phyloP scores from a whole-genome alignment of 1,139 yeast species.

The Saccharomyces hybrid region DNA sequence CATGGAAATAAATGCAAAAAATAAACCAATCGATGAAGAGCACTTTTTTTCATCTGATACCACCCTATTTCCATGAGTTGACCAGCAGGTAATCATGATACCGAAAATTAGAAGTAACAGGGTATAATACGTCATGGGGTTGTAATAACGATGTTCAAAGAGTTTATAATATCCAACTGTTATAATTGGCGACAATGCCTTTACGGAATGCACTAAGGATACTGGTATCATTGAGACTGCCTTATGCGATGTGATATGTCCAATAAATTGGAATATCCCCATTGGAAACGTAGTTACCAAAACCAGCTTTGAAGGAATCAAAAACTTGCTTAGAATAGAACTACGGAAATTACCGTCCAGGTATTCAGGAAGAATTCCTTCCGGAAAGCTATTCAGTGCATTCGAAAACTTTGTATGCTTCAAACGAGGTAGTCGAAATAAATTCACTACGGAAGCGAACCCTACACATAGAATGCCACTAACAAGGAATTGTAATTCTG shows the following conservation, averaged over 20 bases:
- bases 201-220: conserved; percentile 83
- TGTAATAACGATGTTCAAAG: conserved; percentile 50
- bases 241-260: conserved; percentile 83
- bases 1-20: conserved; percentile 75
- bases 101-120: conserved; percentile 72
- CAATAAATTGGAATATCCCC: conserved; percentile 88
- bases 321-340: conserved; percentile 27
- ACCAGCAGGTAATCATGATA: conserved; percentile 71
- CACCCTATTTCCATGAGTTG: conserved; percentile 18
- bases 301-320: conserved; percentile 32
- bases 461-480: conserved; percentile 49
- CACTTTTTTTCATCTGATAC: conserved; percentile 32
- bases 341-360: conserved; percentile 26
- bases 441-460: conserved; percentile 20
- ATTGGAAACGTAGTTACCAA: conserved; percentile 73
- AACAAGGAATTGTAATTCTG: conserved; percentile 74
- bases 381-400: conserved; percentile 39
- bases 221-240: conserved; percentile 87
- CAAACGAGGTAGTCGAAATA: conserved; percentile 19
- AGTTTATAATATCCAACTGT: conserved; percentile 76
- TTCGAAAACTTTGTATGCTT: conserved; percentile 9
- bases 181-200: conserved; percentile 79
- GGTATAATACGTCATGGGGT: conserved; percentile 63
- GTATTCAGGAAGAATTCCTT: conserved; percentile 48
- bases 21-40: conserved; percentile 52